Conservation (phyloP, 208 protist species). For the Crithidia brevicula region DNA sequence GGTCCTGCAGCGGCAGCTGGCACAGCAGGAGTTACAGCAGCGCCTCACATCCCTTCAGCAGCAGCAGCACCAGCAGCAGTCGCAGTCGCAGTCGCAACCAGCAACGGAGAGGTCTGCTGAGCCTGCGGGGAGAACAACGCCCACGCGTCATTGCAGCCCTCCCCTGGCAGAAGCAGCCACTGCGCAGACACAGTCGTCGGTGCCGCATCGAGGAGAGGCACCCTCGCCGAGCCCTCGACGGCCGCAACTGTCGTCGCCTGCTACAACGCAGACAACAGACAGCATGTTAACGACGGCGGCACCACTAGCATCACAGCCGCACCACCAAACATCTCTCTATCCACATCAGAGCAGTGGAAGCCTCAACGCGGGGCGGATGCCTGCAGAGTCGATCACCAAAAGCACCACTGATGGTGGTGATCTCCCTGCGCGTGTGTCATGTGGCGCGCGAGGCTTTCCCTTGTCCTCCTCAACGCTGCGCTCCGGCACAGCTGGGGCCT, state of each 20-base stretch:
- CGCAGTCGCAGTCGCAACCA: neutral
- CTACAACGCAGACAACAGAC: too few species aligned
- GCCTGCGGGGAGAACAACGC: neutral
- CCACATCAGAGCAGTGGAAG: neutral
- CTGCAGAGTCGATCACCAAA: neutral
- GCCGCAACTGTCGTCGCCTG: conserved; percentile 3
- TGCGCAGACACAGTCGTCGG: neutral
- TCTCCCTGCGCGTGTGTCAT: neutral
- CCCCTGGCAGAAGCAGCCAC: neutral
- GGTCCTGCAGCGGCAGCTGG: conserved; percentile 52
- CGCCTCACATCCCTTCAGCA: conserved; percentile 18
- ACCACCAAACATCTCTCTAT: too few species aligned
- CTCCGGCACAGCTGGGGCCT: neutral
- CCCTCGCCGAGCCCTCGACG: conserved; percentile 31
- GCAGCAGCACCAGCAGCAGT: conserved; percentile 24
- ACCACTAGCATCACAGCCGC: too few species aligned
- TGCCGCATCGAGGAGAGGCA: neutral
- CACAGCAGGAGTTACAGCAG: conserved; percentile 41
- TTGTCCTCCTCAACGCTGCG: neutral
- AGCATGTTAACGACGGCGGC: too few species aligned
- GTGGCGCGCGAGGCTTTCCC: neutral
- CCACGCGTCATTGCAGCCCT: neutral
- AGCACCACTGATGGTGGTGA: neutral
- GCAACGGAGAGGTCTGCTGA: neutral
- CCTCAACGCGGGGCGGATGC: neutral